Conservation (phyloP, 148 eudicot genomes). For the Suaeda aralocaspica region DNA sequence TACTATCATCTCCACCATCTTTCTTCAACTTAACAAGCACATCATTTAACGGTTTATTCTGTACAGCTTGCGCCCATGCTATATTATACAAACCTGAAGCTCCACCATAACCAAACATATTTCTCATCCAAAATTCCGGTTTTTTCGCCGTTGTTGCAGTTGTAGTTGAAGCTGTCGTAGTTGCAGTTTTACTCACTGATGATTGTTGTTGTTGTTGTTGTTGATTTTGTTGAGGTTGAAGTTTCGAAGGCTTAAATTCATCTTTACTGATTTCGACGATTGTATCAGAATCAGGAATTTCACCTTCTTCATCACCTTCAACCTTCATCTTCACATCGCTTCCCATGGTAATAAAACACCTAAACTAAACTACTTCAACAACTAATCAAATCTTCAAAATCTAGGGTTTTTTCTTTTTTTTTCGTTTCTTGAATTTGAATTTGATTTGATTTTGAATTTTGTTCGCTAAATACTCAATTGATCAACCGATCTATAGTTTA, state of each 20-base stretch:
- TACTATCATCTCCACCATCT: conserved; percentile 11
- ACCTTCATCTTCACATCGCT: conserved; percentile 30
- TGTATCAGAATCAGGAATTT: conserved; percentile 56
- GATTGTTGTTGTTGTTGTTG: conserved; percentile 9
- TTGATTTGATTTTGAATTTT: background rate
- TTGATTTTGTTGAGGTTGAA: conserved; percentile 7
- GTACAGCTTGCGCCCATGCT: conserved; percentile 98
- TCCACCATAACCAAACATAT: conserved; percentile 25
- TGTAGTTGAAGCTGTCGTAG: too few relatives aligned
- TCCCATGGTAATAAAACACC: too few relatives aligned
- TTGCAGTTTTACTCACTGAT: conserved; percentile 9
- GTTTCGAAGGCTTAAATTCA: conserved; percentile 32
- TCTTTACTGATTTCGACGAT: conserved; percentile 44
- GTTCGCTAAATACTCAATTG: conserved; percentile 16
- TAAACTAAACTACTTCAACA: background rate
- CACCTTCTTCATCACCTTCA: conserved; percentile 62
- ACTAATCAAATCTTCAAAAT: too few relatives aligned
- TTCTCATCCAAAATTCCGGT: conserved; percentile 22
- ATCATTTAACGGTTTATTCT: conserved; percentile 78
- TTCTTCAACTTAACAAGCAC: conserved; percentile 42
- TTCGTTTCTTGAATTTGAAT: too few relatives aligned
- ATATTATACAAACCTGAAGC: conserved; percentile 65
- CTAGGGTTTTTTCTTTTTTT: conserved; percentile 27
- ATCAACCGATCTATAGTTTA: conserved; percentile 20
- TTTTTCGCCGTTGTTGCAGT: conserved; percentile 9